A percentile compares a stretch with the other conserved stretches of the same genome.
Conservation (phyloP, 228 moss, liverwort and hornwort genomes). For the Sphagnum fallax region DNA sequence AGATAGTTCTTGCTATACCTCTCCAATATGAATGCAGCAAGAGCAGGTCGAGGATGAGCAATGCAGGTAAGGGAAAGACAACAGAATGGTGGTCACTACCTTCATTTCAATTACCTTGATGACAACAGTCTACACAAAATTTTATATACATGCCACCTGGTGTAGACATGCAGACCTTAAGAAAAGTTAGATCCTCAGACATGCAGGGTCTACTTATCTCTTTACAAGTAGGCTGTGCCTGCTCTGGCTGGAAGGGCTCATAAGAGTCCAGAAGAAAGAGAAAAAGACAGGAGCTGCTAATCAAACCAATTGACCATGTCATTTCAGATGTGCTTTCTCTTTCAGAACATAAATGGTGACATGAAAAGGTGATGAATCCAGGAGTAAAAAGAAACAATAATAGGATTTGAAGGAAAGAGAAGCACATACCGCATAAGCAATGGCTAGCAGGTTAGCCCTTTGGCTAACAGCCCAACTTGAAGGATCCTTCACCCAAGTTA, state of each 20-base stretch:
- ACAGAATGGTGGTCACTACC: background rate
- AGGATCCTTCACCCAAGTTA: constrained; percentile 7
- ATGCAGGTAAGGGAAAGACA: background rate
- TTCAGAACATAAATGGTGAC: background rate
- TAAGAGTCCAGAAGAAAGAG: no score
- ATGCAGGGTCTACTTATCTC: no score
- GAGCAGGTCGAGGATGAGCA: background rate
- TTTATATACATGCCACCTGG: no score
- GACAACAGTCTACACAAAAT: no score
- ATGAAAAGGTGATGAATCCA: background rate
- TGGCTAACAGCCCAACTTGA: constrained; percentile 23
- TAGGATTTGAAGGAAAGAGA: background rate
- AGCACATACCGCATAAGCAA: constrained; percentile 17
- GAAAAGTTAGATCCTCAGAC: no score
- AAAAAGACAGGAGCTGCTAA: no score
- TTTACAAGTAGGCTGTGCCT: background rate
- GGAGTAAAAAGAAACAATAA: background rate
- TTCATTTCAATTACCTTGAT: background rate
- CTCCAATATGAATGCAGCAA: background rate
- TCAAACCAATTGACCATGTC: background rate
- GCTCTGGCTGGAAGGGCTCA: background rate
- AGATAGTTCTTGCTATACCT: background rate
- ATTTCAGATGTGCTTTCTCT: background rate
- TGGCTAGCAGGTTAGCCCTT: constrained; percentile 18
- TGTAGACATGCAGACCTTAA: no score